These are phyloP conservation scores for Adenanthera pavonina DNA, from an alignment of 306 rosid genomes.

Conservation along the genomic window DNA sequence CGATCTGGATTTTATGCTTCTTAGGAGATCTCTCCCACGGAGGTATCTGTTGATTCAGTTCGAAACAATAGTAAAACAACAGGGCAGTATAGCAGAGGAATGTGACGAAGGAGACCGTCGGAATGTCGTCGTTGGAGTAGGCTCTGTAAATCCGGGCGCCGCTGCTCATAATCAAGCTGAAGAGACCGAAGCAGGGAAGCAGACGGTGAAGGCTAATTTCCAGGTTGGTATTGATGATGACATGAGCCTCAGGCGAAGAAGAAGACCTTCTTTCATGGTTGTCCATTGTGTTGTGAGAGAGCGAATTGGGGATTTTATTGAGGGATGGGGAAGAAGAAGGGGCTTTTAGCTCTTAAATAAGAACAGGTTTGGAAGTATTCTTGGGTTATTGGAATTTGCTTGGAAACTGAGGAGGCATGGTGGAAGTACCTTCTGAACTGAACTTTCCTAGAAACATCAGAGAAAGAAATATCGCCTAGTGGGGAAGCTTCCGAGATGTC, in stretches of 20 bases:
- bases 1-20: neutral
- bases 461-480: neutral
- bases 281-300: neutral
- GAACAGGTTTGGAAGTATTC: neutral
- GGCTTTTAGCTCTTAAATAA: neutral
- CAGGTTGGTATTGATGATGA: neutral
- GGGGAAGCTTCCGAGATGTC: too few relatives aligned
- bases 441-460: neutral
- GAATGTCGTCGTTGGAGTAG: slow-evolving; percentile 2
- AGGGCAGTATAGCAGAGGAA: neutral
- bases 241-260: neutral
- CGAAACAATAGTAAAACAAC: neutral
- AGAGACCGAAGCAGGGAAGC: slow-evolving; percentile 12
- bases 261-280: neutral
- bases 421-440: neutral
- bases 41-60: neutral
- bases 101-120: neutral
- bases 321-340: neutral
- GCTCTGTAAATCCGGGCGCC: slow-evolving; percentile 15
- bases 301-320: neutral
- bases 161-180: slow-evolving; percentile 11
- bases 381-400: neutral
- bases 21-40: neutral
- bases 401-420: neutral
- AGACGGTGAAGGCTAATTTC: neutral